Conservation (phyloP, 305 asterid species). For the Solanum hybrid region DNA sequence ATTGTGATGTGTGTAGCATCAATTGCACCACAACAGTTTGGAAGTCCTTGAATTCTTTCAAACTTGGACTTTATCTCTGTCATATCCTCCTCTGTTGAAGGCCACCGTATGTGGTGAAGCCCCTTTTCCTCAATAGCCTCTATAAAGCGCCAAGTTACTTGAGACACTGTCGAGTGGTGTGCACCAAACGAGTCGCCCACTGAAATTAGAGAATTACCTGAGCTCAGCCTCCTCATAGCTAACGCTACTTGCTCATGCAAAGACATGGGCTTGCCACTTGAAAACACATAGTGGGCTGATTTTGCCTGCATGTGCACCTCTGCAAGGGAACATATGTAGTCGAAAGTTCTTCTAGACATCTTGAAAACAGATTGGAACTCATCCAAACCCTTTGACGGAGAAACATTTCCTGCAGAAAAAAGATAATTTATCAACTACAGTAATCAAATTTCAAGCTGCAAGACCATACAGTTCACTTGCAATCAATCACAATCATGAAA, state of each 20-base stretch:
- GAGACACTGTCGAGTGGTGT: conserved; percentile 80
- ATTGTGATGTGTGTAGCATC: conserved; percentile 66
- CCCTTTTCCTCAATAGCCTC: conserved; percentile 76
- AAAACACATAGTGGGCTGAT: conserved; percentile 45
- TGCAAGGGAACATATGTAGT: conserved; percentile 63
- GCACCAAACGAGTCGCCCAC: conserved; percentile 78
- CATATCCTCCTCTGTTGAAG: conserved; percentile 37
- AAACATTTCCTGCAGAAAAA: conserved; percentile 39
- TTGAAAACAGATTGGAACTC: conserved; percentile 45
- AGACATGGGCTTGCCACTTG: conserved; percentile 62
- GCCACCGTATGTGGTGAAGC: conserved; percentile 69
- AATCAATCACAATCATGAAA: background rate
- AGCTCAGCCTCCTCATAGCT: conserved; percentile 62
- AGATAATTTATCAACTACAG: background rate
- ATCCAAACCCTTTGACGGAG: conserved; percentile 43
- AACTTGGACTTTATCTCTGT: conserved; percentile 40
- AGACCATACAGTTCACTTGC: background rate
- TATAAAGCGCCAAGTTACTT: conserved; percentile 88
- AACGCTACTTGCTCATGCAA: conserved; percentile 76
- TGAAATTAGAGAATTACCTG: conserved; percentile 71
- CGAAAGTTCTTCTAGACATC: conserved; percentile 64
- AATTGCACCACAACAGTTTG: conserved; percentile 81
- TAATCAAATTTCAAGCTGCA: background rate
- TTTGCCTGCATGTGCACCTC: conserved; percentile 64
- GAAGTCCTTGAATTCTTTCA: conserved; percentile 56